Evolutionary conservation across 2,329 filamentous ascomycete genomes (phyloP).

Genomic region (Sporothrix dimorphospora): DNA sequence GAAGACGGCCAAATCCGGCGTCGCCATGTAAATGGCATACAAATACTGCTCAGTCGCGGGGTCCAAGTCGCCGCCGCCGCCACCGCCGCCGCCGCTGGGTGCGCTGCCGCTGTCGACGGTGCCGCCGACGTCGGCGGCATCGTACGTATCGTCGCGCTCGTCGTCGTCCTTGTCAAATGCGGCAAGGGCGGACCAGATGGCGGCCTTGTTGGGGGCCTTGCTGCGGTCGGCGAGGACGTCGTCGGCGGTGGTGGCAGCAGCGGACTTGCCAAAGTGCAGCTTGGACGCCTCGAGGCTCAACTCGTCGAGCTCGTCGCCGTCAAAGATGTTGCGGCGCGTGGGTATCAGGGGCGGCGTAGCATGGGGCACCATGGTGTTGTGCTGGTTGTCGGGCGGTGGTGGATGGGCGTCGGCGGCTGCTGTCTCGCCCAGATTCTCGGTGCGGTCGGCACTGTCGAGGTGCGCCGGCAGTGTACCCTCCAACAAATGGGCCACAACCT

Average conservation of each 20-base stretch:
- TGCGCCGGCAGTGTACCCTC: conserved; percentile 74
- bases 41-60: conserved; percentile 70
- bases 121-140: conserved; percentile 87
- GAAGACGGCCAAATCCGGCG: conserved; percentile 63
- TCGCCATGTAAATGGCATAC: conserved; percentile 70
- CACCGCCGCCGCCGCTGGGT: conserved; percentile 55
- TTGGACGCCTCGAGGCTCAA: conserved; percentile 66
- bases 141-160: conserved; percentile 96
- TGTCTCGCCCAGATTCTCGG: conserved; percentile 59
- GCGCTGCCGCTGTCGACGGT: conserved; percentile 73
- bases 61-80: conserved; percentile 52
- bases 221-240: conserved; percentile 68
- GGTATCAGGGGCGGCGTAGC: conserved; percentile 62
- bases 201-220: conserved; percentile 73
- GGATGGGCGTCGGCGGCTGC: conserved; percentile 41
- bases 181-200: conserved; percentile 84
- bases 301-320: conserved; percentile 77
- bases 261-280: conserved; percentile 77
- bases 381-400: conserved; percentile 35
- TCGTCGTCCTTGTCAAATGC: conserved; percentile 93
- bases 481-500: conserved; percentile 78
- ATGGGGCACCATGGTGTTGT: conserved; percentile 54
- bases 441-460: conserved; percentile 65
- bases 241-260: conserved; percentile 68
- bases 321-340: conserved; percentile 73